These are phyloP conservation scores for Nematocida sp. DNA, from an alignment of 371 early-diverging fungal genomes.

Conservation along the genomic window DNA sequence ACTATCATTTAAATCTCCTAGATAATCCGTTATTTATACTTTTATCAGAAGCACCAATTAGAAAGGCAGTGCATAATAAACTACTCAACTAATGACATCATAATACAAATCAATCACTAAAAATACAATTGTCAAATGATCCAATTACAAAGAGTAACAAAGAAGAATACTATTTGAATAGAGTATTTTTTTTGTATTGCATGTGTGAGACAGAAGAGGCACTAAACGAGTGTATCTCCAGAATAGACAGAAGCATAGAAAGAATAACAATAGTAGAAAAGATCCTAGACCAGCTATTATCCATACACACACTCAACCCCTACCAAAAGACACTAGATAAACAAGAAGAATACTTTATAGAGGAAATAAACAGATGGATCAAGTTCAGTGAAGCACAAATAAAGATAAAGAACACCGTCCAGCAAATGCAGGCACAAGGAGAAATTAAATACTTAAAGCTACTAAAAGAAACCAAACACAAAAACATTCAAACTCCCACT, in stretches of 20 bases:
- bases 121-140: background rate
- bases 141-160: too few species aligned
- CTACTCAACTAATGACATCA: too few species aligned
- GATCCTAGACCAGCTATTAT: slow-evolving; percentile 11
- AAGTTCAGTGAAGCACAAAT: background rate
- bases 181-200: background rate
- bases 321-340: background rate
- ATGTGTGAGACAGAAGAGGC: background rate
- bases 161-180: background rate
- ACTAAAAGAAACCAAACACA: background rate
- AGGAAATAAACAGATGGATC: slow-evolving; percentile 40
- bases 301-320: background rate
- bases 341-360: slow-evolving; percentile 30
- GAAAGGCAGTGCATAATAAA: too few species aligned
- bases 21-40: too few species aligned
- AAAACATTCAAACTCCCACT: too few species aligned
- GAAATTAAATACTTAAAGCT: background rate
- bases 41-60: too few species aligned
- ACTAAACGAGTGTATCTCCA: background rate
- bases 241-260: background rate
- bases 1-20: too few species aligned
- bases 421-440: too few species aligned
- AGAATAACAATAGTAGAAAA: background rate
- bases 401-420: background rate
- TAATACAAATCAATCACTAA: background rate